Evolutionary conservation across 2,329 filamentous ascomycete species (phyloP), one percentile per base, ranked within the genome.

Genomic region (Fusarium kyushuense): DNA sequence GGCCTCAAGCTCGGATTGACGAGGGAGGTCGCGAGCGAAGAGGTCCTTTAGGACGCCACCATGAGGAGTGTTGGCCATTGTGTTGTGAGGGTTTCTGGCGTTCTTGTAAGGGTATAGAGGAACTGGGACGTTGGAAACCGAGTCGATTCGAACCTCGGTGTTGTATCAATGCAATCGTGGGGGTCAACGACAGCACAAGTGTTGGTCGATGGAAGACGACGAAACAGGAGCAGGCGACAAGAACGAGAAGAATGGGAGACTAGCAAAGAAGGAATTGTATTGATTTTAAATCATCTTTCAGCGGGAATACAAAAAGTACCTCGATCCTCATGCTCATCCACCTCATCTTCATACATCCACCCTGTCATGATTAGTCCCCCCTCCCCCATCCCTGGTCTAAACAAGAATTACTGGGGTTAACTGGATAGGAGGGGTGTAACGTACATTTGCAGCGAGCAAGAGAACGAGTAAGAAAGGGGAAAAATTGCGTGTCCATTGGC

Each of bases 1-100:
- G 46, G 87, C 88, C 58, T 85, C 84, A 68, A 99, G 91, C 84
- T 97, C 85, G 69, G 86, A 86, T 72, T 96, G 91, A 77, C 92
- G 90, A 73, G 92, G 92, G 69, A 90, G 87, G 88, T 99, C 96
- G 83, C 96, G 92, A 72, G 94, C 94, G 75, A 98, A 88, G 79
- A 99, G 89, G 86, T 99, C 96, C 91, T 98, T 98, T 78, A 99
- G 92, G 86, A 95, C 86, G 78, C 96, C 96, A 83, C 95, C 95
- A 79, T 96, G 92, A 72, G 92, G 92, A 80, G 88, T 75, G 81
- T 90, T 90, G 76, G 88, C 88, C 88, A 90, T 90, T 71, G 70
- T 84, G 76, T 61, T 60, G 64, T 66, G 60, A 56, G 47, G 32
- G 40, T 47, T 29, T 62, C 49, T 61, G 56, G 23, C 47, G 56